phyloP scores from a whole-genome alignment of 345 rosid species.

The Euphorbia pulcherrima region DNA sequence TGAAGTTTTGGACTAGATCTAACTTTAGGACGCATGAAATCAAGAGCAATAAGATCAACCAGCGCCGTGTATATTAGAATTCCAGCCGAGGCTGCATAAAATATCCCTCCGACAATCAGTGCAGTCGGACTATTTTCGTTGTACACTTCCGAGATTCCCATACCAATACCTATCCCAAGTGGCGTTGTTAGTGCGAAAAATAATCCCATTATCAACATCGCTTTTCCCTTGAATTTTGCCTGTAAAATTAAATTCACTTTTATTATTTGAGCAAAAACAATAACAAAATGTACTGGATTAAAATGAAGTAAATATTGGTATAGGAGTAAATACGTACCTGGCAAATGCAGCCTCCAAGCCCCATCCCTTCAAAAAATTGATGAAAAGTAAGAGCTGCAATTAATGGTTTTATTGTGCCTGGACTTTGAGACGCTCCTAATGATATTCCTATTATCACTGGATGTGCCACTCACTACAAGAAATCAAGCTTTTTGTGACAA shows the following conservation, averaged over 20 bases:
- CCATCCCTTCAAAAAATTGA: conserved; percentile 32
- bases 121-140: conserved; percentile 35
- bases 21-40: conserved; percentile 40
- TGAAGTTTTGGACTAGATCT: conserved; percentile 31
- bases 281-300: too few relatives aligned
- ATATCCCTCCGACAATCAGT: conserved; percentile 39
- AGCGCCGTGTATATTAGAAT: conserved; percentile 40
- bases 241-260: conserved; percentile 15
- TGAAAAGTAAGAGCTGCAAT: conserved; percentile 27
- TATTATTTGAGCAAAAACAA: too few relatives aligned
- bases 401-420: conserved; percentile 24
- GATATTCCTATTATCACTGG: conserved; percentile 29
- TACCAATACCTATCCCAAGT: conserved; percentile 36
- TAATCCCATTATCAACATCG: conserved; percentile 25
- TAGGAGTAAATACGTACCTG: conserved; percentile 17
- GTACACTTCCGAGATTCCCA: conserved; percentile 33
- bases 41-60: conserved; percentile 44
- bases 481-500: too few relatives aligned
- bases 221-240: conserved; percentile 37
- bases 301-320: too few relatives aligned
- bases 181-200: conserved; percentile 48
- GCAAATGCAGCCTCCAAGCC: conserved; percentile 28
- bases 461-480: too few relatives aligned
- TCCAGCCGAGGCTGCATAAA: conserved; percentile 35
- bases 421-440: conserved; percentile 27